Base-by-base conservation (phyloP, 2,329 filamentous ascomycete genomes). In the Botrytis byssoidea region DNA sequence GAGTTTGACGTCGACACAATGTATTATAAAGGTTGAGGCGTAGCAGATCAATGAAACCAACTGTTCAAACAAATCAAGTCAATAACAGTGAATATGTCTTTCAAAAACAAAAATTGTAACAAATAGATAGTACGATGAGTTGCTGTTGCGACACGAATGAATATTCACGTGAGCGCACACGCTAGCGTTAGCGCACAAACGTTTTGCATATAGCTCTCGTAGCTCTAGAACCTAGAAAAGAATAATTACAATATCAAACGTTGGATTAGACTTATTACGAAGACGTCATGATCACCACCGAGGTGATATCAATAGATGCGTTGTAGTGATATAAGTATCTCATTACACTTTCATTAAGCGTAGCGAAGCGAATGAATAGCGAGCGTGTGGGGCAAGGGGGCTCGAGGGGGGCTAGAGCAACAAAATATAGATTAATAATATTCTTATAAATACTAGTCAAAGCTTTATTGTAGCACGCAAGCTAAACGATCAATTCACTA, bases 81-180 rank as follows among this genome's bases (percentile, higher is more conserved):
- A n/a, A 4, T 16, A 29, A n/a, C 3, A n/a, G 25, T 16, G 7
- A 3, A n/a, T n/a, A 55, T 1, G 0, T n/a, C 10, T n/a, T 55
- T n/a, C 25, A 55, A 55, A 12, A 51, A 51, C 5, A 29, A 55
- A 55, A 12, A 55, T 55, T 29, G 4, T 29, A 55, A 55, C 1
- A n/a, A n/a, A 14, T 29, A 3, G 4, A 7, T 55, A 3, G 48
- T 16, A 55, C 25, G 48, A 55, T n/a, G 25, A 55, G 5, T 55
- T 44, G 42, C 18, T 1, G 42, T 20, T 44, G 18, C 6, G 42
- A 44, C 8, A 44, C 7, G 18, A 20, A 18, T 44, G 42, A 44
- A 44, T 6, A 7, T 44, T 18, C 42, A 44, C 42, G 42, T 44
- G 42, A 44, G 16, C 42, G 42, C 18, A 44, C 42, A 44, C 42